Percentiles rank a stretch among this genome's conserved stretches.
Conservation (phyloP, 2,329 filamentous ascomycete genomes). For the Botrytis hyacinthi region DNA sequence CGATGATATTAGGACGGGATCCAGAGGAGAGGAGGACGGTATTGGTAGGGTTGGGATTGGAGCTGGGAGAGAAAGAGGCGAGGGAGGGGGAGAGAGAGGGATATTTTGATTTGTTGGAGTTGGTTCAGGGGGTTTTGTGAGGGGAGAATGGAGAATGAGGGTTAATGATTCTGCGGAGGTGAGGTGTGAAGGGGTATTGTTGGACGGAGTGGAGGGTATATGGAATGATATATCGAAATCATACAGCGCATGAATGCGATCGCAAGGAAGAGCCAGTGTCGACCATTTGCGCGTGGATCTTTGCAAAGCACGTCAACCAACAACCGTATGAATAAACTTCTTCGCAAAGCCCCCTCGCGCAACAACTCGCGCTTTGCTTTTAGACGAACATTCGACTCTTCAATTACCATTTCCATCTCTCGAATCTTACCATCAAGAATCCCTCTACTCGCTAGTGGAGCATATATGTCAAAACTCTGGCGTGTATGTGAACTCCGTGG, state of each 20-base stretch:
- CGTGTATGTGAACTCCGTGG: too few species aligned
- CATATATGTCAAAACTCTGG: neutral
- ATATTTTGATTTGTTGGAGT: constrained; percentile 64
- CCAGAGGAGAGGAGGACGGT: constrained; percentile 61
- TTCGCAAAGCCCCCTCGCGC: neutral
- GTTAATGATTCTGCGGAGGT: neutral
- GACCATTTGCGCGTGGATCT: too few species aligned
- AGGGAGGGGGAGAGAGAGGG: constrained; percentile 46
- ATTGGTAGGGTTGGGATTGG: constrained; percentile 60
- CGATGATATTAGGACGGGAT: constrained; percentile 68
- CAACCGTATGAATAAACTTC: neutral
- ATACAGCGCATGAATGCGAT: too few species aligned
- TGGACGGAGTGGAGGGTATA: neutral
- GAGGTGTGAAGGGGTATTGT: accelerated
- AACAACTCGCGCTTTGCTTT: neutral
- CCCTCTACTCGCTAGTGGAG: too few species aligned
- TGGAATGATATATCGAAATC: neutral
- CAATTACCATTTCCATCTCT: neutral
- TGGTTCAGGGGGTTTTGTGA: constrained; percentile 54
- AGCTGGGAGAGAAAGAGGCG: constrained; percentile 39
- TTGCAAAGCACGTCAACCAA: neutral
- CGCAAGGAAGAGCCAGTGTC: neutral
- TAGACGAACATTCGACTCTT: neutral
- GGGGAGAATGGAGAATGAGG: neutral
- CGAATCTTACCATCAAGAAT: neutral